Base-by-base conservation (phyloP, 2,329 filamentous ascomycete species). In the Magnaporthiopsis incrustans region DNA sequence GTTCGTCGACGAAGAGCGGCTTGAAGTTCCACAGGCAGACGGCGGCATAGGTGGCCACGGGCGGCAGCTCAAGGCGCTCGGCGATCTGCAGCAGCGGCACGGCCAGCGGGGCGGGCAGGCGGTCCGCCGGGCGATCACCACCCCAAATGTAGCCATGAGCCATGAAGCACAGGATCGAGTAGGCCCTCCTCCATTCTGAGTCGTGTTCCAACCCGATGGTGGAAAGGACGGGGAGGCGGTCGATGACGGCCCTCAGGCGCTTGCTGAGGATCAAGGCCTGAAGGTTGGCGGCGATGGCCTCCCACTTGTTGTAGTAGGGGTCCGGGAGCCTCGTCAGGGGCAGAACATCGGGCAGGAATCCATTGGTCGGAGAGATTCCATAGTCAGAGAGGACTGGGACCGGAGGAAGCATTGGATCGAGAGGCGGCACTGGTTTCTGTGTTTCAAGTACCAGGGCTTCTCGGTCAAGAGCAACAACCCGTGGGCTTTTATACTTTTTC, bases 21-120 rank as follows among this genome's bases (percentile, higher is more conserved):
- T 93, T 94, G 82, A 92, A 98, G 77, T 99, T 99, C 95, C 95
- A 99, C 32, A 99, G 82, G 68, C 91, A 94, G 4, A 97, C 82
- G 10, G 89, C 91, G 8, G 95, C 92, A 74, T 97, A 99, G 25
- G 94, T 97, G 60, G 94, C 95, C 33, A 99, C 94, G 1, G 93
- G 91, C 8, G 91, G 93, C 32, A 99, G 81, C 72, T 98, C 91
- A 25, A 99, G 85, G 67, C 87, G 86, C 59, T 84, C 80, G 69
- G 91, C 94, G 60, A 96, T 84, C 68, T 88, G 79, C 62, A 96
- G 81, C 68, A 98, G 84, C 0, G 95, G 95, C 35, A 93, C 84
- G 7, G 94, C 91, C 67, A 99, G 86, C 65, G 91, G 81, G 32
- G 90, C 86, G 60, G 95, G 95, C 62, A 99, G 78, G 63, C 82